Evolutionary conservation across 129 eudicot genomes (phyloP), one percentile per base, ranked within the genome.

Genomic region (Calendula officinalis): DNA sequence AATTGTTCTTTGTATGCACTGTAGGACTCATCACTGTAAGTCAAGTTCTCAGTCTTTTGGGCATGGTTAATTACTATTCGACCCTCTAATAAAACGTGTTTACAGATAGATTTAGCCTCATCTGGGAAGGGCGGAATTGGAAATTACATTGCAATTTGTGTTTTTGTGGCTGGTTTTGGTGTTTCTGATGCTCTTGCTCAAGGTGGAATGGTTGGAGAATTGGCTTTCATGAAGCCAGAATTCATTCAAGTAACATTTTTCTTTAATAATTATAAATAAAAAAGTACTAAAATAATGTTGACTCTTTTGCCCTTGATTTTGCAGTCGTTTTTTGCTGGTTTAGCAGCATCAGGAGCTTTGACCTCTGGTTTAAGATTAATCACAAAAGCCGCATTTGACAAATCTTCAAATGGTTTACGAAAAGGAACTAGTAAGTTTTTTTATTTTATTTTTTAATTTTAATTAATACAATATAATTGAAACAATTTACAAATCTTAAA

Each of bases 331-430:
- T 72, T 80, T 16, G 90, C 75, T 47, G 95, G 90, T 12, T 66
- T 80, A 61, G 95, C 87, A 56, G 83, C 94, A 46, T 85, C 92
- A 0, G 94, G 94, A 2, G 83, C 71, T 37, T 60, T 79, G 43
- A 81, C 94, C 13, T 86, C 88, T 43, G 83, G 56, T 6, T 75
- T 86, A 53, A 79, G 94, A 56, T 15, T 83, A 5, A 64, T 86
- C 3, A 86, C 89, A 3, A 83, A 80, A 78, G 87, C 89, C 6
- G 84, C 75, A 8, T 86, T 86, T 49, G 89, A 80, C 13, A 80
- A 78, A 13, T 62, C 84, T 7, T 1, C 59, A 0, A 13, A 81
- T 65, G 89, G 86, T 42, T 79, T 86, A 45, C 82, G 89, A 34
- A 79, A 86, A 67, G 94, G 89, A 16, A 76, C 79, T 55, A 50